Evolutionary conservation across 2,329 filamentous ascomycete species (phyloP).

Genomic region (Botrytis medusae): DNA sequence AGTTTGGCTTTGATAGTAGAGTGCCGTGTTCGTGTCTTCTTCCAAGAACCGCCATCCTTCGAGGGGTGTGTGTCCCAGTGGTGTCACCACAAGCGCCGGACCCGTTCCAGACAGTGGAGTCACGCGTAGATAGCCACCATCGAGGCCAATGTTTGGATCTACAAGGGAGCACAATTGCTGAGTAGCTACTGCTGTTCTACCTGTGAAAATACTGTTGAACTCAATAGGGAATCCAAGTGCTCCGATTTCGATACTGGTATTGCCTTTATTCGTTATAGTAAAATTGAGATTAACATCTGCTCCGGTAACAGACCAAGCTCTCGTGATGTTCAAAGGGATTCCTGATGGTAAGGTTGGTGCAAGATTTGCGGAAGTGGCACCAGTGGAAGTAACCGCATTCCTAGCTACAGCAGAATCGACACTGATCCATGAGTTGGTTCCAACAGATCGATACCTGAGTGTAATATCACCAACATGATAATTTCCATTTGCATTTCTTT

Average conservation of each 20-base stretch:
- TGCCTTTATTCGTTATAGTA: slow-evolving; percentile 49
- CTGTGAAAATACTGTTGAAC: slow-evolving; percentile 63
- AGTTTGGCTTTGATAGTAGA: slow-evolving; percentile 52
- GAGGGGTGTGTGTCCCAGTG: slow-evolving; percentile 49
- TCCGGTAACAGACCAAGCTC: slow-evolving; percentile 51
- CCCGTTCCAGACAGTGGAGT: slow-evolving; percentile 53
- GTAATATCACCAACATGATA: slow-evolving; percentile 61
- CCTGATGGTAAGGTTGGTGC: slow-evolving; percentile 44
- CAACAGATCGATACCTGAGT: slow-evolving; percentile 50
- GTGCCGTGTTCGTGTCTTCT: slow-evolving; percentile 46
- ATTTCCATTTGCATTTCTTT: slow-evolving; percentile 51
- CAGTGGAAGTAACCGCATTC: slow-evolving; percentile 38
- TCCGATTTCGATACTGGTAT: slow-evolving; percentile 50
- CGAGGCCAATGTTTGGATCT: slow-evolving; percentile 60
- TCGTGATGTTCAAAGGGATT: slow-evolving; percentile 47
- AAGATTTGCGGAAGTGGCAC: slow-evolving; percentile 43
- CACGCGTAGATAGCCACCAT: slow-evolving; percentile 57
- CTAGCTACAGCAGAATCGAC: slow-evolving; percentile 49
- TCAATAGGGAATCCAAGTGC: slow-evolving; percentile 58
- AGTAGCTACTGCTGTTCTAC: slow-evolving; percentile 49
- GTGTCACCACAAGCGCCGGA: slow-evolving; percentile 49
- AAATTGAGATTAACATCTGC: slow-evolving; percentile 54
- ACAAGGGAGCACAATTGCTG: slow-evolving; percentile 53
- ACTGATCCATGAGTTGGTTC: slow-evolving; percentile 45
- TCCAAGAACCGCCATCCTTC: slow-evolving; percentile 56